A percentile compares a stretch with the other conserved stretches of the same genome.
phyloP scores from a whole-genome alignment of 1,284 basidiomycete species.

The Chalciporus sp. region DNA sequence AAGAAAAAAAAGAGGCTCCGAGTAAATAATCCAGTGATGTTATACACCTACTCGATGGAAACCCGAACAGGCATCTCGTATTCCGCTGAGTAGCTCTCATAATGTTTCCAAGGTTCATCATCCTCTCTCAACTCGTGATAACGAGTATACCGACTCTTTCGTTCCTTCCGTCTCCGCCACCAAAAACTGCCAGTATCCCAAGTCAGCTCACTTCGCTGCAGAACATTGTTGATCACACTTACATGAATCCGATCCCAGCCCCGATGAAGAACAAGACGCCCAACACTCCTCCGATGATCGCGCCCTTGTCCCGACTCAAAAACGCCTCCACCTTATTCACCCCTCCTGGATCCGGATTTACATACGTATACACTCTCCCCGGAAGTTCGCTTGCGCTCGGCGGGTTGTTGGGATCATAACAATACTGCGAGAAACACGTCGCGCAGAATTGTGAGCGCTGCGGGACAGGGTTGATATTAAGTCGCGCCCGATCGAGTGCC shows the following conservation, averaged over 20 bases:
- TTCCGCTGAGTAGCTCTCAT: constrained; percentile 19
- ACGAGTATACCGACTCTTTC: constrained; percentile 23
- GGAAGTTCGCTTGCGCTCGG: constrained; percentile 27
- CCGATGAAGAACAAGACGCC: constrained; percentile 16
- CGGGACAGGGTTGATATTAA: constrained; percentile 14
- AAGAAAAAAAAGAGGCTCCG: background rate
- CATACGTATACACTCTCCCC: constrained; percentile 17
- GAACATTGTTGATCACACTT: constrained; percentile 3
- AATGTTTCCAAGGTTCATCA: constrained; percentile 34
- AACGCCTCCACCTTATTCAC: constrained; percentile 23
- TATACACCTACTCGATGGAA: constrained; percentile 3
- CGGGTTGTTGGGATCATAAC: constrained; percentile 34
- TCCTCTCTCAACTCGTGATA: constrained; percentile 32
- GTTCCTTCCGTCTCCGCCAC: constrained; percentile 31
- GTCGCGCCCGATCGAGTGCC: constrained; percentile 45
- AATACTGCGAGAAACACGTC: constrained; percentile 38
- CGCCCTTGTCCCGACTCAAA: constrained; percentile 23
- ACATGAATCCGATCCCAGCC: constrained; percentile 30
- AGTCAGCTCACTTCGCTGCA: background rate
- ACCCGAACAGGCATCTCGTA: constrained; percentile 18
- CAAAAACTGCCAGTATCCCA: constrained; percentile 26
- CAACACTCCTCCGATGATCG: constrained; percentile 26
- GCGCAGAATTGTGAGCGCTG: constrained; percentile 29
- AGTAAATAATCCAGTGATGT: background rate
- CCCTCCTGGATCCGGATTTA: constrained; percentile 29